Conservation (phyloP, 2,329 filamentous ascomycete genomes). For the Fusarium nurragi region DNA sequence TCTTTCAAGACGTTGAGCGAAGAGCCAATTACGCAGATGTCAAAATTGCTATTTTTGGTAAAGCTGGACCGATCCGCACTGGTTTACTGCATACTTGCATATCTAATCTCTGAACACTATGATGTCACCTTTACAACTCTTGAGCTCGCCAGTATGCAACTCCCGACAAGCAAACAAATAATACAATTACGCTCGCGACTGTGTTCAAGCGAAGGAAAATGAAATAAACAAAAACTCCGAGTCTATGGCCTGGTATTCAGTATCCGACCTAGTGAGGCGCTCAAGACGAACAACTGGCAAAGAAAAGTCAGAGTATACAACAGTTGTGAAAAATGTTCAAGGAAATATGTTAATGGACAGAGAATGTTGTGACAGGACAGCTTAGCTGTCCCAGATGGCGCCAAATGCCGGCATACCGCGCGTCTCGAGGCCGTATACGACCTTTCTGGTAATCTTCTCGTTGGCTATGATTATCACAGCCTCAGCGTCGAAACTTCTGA, state of each 20-base stretch:
- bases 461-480: slow-evolving; percentile 80
- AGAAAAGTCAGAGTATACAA: not conserved
- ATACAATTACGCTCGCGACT: not conserved
- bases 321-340: slow-evolving; percentile 1
- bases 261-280: not conserved
- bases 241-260: not conserved
- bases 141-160: not conserved
- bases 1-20: slow-evolving; percentile 16
- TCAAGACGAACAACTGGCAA: not conserved
- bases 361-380: slow-evolving; percentile 3
- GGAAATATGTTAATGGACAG: slow-evolving; percentile 7
- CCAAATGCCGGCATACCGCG: slow-evolving; percentile 74
- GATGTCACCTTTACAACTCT: slow-evolving; percentile 26
- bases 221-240: slow-evolving; percentile 5
- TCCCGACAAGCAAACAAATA: slow-evolving; percentile 5
- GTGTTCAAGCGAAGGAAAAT: not conserved
- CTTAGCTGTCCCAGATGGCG: slow-evolving; percentile 73
- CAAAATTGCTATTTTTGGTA: slow-evolving; percentile 34
- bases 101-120: slow-evolving; percentile 29
- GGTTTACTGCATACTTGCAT: slow-evolving; percentile 40
- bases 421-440: slow-evolving; percentile 75
- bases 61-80: slow-evolving; percentile 17
- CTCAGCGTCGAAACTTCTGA: slow-evolving; percentile 67
- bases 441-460: slow-evolving; percentile 70
- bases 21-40: slow-evolving; percentile 34